These are phyloP conservation scores for Tulasnella sp. DNA, from an alignment of 768 basidiomycete genomes.

Conservation along the genomic window DNA sequence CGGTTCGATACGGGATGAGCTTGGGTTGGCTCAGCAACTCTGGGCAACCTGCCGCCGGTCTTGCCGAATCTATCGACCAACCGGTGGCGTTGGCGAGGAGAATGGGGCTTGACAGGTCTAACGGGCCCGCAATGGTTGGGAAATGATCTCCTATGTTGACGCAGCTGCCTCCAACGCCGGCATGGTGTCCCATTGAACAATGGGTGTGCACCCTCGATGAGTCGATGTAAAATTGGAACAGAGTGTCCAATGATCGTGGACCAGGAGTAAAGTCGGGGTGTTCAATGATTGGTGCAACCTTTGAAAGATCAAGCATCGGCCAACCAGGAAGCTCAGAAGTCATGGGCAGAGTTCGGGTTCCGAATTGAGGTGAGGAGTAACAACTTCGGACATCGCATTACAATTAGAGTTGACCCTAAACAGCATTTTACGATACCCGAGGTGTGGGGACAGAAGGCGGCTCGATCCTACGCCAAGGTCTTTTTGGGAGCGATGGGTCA, in stretches of 20 bases:
- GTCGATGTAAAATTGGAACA: not conserved
- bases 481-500: not conserved
- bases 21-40: not conserved
- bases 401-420: constrained; percentile 14
- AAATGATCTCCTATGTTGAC: not conserved
- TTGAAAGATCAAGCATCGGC: not conserved
- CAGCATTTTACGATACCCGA: constrained; percentile 7
- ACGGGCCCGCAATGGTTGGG: not conserved
- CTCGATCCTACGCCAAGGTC: constrained; percentile 12
- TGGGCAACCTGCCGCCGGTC: not conserved
- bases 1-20: not conserved
- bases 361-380: constrained; percentile 19
- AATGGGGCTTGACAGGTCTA: not conserved
- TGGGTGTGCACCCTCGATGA: not conserved
- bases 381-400: constrained; percentile 16
- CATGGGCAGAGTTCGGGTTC: constrained; percentile 1
- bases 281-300: not conserved
- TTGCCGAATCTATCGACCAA: not conserved
- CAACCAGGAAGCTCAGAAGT: constrained; percentile 8
- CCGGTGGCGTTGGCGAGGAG: not conserved
- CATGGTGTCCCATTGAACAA: not conserved
- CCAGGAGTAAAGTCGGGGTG: constrained; percentile 1
- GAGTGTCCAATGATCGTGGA: not conserved
- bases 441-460: constrained; percentile 1
- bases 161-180: not conserved